phyloP scores from a whole-genome alignment of 148 eudicot genomes.

The Chenopodium berlandieri region DNA sequence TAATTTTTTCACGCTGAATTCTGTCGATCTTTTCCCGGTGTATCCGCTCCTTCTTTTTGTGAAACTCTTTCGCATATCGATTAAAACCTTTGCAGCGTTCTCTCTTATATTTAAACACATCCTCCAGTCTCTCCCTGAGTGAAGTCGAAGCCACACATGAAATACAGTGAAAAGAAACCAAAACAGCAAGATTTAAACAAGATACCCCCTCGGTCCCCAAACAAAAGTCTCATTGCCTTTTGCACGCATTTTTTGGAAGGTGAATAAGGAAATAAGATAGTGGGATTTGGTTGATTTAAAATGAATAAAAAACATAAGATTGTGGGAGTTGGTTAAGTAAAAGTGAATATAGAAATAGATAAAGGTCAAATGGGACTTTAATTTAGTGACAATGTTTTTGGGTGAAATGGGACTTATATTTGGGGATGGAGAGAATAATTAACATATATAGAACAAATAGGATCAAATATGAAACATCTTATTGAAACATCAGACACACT shows the following conservation, averaged over 20 bases:
- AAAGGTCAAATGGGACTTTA: too few species aligned
- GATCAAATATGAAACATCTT: not conserved
- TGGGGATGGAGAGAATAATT: too few species aligned
- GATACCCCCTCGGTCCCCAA: too few species aligned
- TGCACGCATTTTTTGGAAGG: too few species aligned
- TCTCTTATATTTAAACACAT: conserved; percentile 77
- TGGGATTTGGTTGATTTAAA: too few species aligned
- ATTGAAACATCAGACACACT: conserved; percentile 37
- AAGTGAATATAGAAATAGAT: too few species aligned
- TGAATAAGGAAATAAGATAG: too few species aligned
- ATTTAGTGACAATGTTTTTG: too few species aligned
- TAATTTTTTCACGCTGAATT: conserved; percentile 98
- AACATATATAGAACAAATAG: not conserved
- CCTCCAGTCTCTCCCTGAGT: conserved; percentile 86
- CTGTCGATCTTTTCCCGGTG: conserved; percentile 96
- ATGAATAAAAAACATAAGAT: too few species aligned
- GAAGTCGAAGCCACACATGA: not conserved
- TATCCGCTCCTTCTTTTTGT: conserved; percentile 88
- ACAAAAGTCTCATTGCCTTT: too few species aligned
- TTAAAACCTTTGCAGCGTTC: conserved; percentile 92
- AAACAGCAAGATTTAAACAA: not conserved
- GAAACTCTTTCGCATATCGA: conserved; percentile 83
- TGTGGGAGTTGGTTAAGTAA: too few species aligned
- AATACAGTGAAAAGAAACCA: not conserved
- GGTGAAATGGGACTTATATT: too few species aligned